These are phyloP conservation scores for Coemansia pectinata DNA, from an alignment of 192 early-diverging fungal species.

Conservation along the genomic window DNA sequence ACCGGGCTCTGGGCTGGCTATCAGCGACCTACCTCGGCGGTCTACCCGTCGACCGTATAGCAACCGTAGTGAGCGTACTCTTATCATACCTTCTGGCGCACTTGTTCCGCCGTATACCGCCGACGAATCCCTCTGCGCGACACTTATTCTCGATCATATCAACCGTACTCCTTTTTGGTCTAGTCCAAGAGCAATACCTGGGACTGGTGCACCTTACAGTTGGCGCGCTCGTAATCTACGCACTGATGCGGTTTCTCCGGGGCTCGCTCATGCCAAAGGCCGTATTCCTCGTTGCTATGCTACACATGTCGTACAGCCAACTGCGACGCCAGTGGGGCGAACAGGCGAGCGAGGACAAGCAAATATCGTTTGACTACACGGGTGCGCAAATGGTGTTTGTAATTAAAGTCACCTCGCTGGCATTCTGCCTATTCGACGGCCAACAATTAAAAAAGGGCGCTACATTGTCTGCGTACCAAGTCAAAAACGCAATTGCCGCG, in stretches of 20 bases:
- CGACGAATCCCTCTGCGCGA: slow-evolving; percentile 38
- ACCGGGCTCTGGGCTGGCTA: slow-evolving; percentile 20
- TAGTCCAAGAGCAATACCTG: slow-evolving; percentile 58
- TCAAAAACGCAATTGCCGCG: slow-evolving; percentile 58
- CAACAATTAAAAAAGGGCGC: slow-evolving; percentile 16
- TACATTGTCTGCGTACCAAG: slow-evolving; percentile 63
- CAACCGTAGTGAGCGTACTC: slow-evolving; percentile 57
- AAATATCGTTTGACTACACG: slow-evolving; percentile 76
- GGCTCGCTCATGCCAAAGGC: slow-evolving; percentile 56
- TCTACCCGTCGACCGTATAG: slow-evolving; percentile 61
- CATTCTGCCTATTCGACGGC: slow-evolving; percentile 83
- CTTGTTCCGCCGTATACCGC: slow-evolving; percentile 60
- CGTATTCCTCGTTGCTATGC: slow-evolving; percentile 65
- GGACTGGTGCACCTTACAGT: slow-evolving; percentile 61
- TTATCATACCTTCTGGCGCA: slow-evolving; percentile 61
- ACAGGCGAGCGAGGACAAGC: slow-evolving; percentile 13
- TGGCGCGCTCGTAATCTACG: slow-evolving; percentile 56
- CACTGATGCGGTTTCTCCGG: slow-evolving; percentile 53
- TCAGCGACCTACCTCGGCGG: slow-evolving; percentile 52
- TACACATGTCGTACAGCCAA: slow-evolving; percentile 65
- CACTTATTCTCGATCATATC: slow-evolving; percentile 63
- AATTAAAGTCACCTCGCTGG: slow-evolving; percentile 89
- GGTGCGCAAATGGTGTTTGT: slow-evolving; percentile 93
- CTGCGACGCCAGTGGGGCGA: slow-evolving; percentile 39
- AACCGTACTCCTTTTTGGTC: slow-evolving; percentile 57